Conservation (phyloP, 768 basidiomycete genomes). For the Russula ochroleuca region DNA sequence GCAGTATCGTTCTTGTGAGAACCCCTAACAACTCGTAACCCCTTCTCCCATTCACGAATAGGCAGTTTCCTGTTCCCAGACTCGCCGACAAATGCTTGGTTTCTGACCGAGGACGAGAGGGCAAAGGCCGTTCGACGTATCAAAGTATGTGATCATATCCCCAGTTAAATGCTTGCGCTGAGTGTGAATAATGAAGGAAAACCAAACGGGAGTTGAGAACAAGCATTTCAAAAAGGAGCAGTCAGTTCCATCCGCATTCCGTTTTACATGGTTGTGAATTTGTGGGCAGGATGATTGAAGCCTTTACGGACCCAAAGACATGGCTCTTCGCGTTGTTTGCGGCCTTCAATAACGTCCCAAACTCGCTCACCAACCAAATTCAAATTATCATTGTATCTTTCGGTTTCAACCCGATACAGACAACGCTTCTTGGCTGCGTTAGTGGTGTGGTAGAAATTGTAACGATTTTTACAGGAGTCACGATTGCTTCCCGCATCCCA, state of each 20-base stretch:
- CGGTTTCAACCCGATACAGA: constrained; percentile 60
- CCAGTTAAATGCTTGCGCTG: not conserved
- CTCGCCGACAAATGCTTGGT: constrained; percentile 71
- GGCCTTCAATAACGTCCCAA: constrained; percentile 57
- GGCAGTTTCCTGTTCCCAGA: constrained; percentile 65
- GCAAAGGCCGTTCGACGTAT: constrained; percentile 59
- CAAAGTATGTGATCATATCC: constrained; percentile 42
- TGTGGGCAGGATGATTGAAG: constrained; percentile 56
- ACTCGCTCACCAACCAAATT: constrained; percentile 61
- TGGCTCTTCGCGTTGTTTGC: constrained; percentile 73
- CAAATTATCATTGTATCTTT: constrained; percentile 62
- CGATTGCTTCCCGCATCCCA: constrained; percentile 49
- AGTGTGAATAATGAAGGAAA: constrained; percentile 40
- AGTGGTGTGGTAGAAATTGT: constrained; percentile 62
- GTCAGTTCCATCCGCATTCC: constrained; percentile 40
- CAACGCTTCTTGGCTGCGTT: constrained; percentile 65
- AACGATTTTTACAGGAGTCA: constrained; percentile 65
- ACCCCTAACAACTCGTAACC: not conserved
- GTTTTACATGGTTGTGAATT: not conserved
- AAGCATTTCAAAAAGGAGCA: constrained; percentile 78
- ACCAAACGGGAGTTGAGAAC: constrained; percentile 80
- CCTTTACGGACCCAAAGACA: constrained; percentile 63
- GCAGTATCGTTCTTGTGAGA: constrained; percentile 54
- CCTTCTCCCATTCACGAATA: not conserved
- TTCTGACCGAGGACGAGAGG: constrained; percentile 63